Evolutionary conservation across 116 monocot species (phyloP), one percentile per base, ranked within the genome.

Genomic region (Zostera marina): DNA sequence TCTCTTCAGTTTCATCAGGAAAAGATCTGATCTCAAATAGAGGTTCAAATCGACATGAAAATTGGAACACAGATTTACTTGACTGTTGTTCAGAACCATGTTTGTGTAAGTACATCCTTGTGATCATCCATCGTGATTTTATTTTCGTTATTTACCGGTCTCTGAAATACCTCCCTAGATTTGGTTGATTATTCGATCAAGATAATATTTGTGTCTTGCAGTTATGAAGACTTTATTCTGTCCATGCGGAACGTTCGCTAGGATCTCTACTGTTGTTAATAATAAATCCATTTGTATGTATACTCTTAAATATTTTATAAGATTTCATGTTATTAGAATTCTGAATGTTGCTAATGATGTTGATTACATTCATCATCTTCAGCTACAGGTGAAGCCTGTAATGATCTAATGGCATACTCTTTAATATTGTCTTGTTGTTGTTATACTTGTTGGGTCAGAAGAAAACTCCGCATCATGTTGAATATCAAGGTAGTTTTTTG

Each of bases 351-450:
- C 26, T 61, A 45, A 61, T 61, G 22, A 15, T n/a, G 14, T 58
- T 41, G 11, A 7, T 58, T 42, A 19, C 5, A n/a, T 61, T 8
- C 45, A 44, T 59, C 57, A 3, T 58, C 43, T 42, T 39, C 82
- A 91, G 91, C 91, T 68, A 72, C 91, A 51, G 69, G 65, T 11
- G 85, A 91, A 64, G 82, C 77, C 16, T 91, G 91, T 49, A 91
- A 91, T 73, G 91, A 91, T 53, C 47, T 91, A 53, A 73, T 91
- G 85, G 85, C 85, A n/a, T 85, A 82, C 64, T 79, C 91, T 8
- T 61, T 91, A 19, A 76, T 91, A 65, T 66, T 91, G 25, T 91
- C 85, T n/a, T 91, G 91, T 45, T 91, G 91, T 60, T 91, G 91
- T 70, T 91, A 91, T 61, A 91, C 85, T 49, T 91, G 85, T 70